Base-by-base conservation (phyloP, 495 filamentous ascomycete species). In the Tricharina praecox region DNA sequence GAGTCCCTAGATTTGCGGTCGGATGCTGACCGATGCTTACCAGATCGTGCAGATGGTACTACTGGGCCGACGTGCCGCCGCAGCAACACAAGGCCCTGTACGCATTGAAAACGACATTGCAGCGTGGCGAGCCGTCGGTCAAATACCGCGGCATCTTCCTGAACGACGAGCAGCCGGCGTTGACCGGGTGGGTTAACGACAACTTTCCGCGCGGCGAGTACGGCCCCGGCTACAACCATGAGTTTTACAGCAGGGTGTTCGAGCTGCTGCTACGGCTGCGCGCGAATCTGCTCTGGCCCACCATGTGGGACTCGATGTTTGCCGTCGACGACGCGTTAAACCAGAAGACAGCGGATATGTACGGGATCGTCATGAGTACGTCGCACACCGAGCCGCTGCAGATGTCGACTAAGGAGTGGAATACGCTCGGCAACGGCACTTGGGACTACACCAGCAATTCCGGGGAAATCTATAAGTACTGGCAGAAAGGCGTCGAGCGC, bases 121-220 rank as follows among this genome's bases (percentile, higher is more conserved):
- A 70, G 1, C 77, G 83, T 45, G 70, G 68, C 3, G 63, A 73
- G 13, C 79, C 81, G 18, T 72, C 68, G 1, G 73, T 86, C 46
- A 82, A 80, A 56, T 86, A 82, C 61, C 70, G 81, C 4, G 81
- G 79, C 8, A 74, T 86, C 58, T 86, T 86, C 66, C 66, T 86
- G 56, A 85, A 86, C 58, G 81, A 85, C 48, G 79, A 86, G 53
- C 75, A 78, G 44, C 81, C 81, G 1, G 76, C 74, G 0, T 56
- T 85, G 45, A 78, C 79, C 0, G 76, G 75, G 48, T 86, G 77
- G 77, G 70, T 83, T 23, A 66, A 73, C 23, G 66, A 59, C n/a
- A 71, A 70, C 34, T 74, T 66, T 25, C 63, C 62, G 7, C 55
- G 50, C n/a, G 63, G 62, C 3, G 58, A 65, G 10, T 80, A 73